Conservation (phyloP, 169 alveolate genomes). For the Babesia sp. region DNA sequence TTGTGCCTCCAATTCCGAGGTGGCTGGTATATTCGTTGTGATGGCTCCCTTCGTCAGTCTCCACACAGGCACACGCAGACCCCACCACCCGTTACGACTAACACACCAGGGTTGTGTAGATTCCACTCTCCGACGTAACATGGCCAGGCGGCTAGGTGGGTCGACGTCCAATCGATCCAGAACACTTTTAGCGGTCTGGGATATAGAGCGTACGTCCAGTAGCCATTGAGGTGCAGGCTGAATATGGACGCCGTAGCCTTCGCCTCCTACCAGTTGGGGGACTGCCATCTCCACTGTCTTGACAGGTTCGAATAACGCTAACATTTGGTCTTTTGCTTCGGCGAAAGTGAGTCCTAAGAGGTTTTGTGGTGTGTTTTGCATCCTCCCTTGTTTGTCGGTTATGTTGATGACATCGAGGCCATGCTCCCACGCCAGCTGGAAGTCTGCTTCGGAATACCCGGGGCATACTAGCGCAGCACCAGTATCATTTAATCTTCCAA, state of each 20-base stretch:
- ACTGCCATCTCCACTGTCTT: background rate
- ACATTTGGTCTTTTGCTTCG: background rate
- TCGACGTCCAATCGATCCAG: constrained; percentile 22
- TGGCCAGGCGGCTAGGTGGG: constrained; percentile 31
- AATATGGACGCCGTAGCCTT: background rate
- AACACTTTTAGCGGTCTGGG: constrained; percentile 6
- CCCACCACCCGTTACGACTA: constrained; percentile 67
- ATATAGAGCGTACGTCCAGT: constrained; percentile 15
- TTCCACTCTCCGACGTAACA: constrained; percentile 29
- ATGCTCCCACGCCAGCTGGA: constrained; percentile 12
- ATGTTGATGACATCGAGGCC: constrained; percentile 25
- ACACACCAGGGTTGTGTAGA: constrained; percentile 50
- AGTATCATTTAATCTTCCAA: background rate
- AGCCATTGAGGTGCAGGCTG: constrained; percentile 44
- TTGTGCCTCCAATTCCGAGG: constrained; percentile 12
- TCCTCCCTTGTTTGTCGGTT: constrained; percentile 25
- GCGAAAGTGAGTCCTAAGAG: background rate
- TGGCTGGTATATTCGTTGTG: constrained; percentile 7
- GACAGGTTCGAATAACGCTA: background rate
- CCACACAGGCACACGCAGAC: constrained; percentile 39
- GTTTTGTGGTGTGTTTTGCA: constrained; percentile 24
- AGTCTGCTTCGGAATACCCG: constrained; percentile 20
- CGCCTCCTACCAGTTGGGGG: background rate
- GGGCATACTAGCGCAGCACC: constrained; percentile 13
- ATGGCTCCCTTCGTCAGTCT: background rate